Evolutionary conservation across 306 rosid genomes (phyloP).

Genomic region (Pueraria montana): DNA sequence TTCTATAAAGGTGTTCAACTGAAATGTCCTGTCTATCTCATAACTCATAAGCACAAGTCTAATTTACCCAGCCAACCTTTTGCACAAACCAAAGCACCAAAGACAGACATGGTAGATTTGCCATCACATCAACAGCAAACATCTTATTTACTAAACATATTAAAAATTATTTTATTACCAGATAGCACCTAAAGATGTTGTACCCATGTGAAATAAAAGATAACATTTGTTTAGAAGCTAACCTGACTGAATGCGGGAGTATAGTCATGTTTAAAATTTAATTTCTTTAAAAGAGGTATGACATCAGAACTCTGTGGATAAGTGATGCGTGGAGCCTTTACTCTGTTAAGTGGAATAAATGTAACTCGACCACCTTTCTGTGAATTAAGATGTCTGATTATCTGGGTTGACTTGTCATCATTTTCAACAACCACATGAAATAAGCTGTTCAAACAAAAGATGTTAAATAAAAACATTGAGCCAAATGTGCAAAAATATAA

Average conservation of each 20-base stretch:
- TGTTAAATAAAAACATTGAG: constrained; percentile 37
- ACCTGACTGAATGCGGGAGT: constrained; percentile 89
- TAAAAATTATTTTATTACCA: constrained; percentile 8
- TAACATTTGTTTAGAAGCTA: constrained; percentile 51
- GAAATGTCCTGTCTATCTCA: neutral
- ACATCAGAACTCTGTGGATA: constrained; percentile 95
- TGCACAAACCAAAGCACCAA: neutral
- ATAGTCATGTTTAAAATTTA: constrained; percentile 65
- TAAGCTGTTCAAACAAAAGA: constrained; percentile 70
- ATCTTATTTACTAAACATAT: neutral
- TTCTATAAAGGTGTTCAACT: neutral
- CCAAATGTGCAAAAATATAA: constrained; percentile 5
- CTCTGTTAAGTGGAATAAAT: constrained; percentile 95
- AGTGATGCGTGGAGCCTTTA: constrained; percentile 72
- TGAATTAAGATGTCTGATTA: constrained; percentile 90
- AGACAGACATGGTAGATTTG: neutral
- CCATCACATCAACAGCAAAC: neutral
- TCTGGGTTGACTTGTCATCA: constrained; percentile 91
- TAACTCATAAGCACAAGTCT: neutral
- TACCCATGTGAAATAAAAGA: constrained; percentile 18
- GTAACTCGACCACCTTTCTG: constrained; percentile 96
- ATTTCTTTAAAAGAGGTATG: constrained; percentile 83
- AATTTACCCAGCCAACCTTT: constrained; percentile 10
- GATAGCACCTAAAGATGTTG: constrained; percentile 21
- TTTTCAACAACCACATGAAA: constrained; percentile 97